A percentile compares a stretch with the other conserved stretches of the same genome.
These are phyloP conservation scores for Nakazawaea anatomiae DNA, from an alignment of 805 yeast genomes.

Conservation along the genomic window DNA sequence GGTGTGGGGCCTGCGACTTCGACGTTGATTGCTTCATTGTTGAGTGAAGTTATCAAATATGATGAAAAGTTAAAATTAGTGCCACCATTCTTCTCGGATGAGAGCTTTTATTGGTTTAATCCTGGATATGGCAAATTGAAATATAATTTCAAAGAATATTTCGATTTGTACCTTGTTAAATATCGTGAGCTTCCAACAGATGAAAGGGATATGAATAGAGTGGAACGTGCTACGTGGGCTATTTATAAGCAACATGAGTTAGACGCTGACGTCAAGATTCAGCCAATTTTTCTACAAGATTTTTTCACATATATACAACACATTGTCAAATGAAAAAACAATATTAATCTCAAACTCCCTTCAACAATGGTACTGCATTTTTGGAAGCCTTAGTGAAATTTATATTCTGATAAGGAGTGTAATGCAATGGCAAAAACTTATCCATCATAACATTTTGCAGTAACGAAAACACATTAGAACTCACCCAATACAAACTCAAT, in stretches of 20 bases:
- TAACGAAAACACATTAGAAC: slow-evolving; percentile 74
- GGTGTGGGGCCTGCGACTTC: slow-evolving; percentile 52
- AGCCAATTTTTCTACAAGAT: slow-evolving; percentile 1
- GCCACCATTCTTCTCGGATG: slow-evolving; percentile 46
- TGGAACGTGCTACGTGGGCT: slow-evolving; percentile 12
- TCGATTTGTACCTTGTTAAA: slow-evolving; percentile 26
- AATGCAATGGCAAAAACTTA: slow-evolving; percentile 51
- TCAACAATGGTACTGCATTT: slow-evolving; percentile 7
- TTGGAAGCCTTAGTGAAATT: slow-evolving; percentile 5
- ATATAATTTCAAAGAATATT: slow-evolving; percentile 36
- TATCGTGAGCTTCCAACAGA: background rate
- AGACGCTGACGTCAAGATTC: slow-evolving; percentile 1
- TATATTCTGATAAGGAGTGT: slow-evolving; percentile 32
- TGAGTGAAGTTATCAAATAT: background rate
- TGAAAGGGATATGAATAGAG: slow-evolving; percentile 2
- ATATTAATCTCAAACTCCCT: background rate
- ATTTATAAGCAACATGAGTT: background rate
- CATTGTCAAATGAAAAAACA: background rate
- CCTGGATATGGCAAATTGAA: slow-evolving; percentile 28
- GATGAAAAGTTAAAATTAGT: slow-evolving; percentile 11
- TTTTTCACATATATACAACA: slow-evolving; percentile 6
- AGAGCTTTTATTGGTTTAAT: slow-evolving; percentile 32
- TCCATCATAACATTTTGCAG: slow-evolving; percentile 72
- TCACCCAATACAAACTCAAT: slow-evolving; percentile 81
- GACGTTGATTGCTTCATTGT: slow-evolving; percentile 33